A percentile compares a stretch with the other conserved stretches of the same genome.
Evolutionary conservation across 2,329 filamentous ascomycete genomes (phyloP).

Genomic region (Lomentospora prolificans): DNA sequence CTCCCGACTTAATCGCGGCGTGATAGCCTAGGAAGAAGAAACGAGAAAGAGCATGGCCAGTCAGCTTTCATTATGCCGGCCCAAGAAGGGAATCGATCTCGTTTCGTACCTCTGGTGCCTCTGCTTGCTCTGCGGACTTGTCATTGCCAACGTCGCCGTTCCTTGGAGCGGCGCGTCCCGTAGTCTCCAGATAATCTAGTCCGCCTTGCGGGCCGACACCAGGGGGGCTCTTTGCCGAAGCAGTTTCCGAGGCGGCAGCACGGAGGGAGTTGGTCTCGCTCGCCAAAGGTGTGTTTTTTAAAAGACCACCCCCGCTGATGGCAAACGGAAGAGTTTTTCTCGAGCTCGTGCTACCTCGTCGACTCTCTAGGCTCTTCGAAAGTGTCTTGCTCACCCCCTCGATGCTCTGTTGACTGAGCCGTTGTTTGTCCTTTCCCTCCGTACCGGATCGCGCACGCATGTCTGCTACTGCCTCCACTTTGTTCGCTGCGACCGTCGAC

Average conservation of each 20-base stretch:
- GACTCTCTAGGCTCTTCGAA: slow-evolving; percentile 82
- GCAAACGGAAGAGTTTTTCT: slow-evolving; percentile 60
- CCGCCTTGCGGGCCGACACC: not conserved
- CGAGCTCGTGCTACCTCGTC: slow-evolving; percentile 77
- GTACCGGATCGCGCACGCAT: slow-evolving; percentile 37
- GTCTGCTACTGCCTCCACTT: slow-evolving; percentile 76
- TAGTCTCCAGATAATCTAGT: not conserved
- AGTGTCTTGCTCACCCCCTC: slow-evolving; percentile 68
- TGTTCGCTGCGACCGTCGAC: slow-evolving; percentile 79
- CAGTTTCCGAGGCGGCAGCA: slow-evolving; percentile 33
- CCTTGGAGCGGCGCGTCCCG: not conserved
- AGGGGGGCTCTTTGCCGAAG: slow-evolving; percentile 28
- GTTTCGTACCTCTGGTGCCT: slow-evolving; percentile 41
- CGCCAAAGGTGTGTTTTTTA: slow-evolving; percentile 41
- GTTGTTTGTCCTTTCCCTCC: slow-evolving; percentile 30
- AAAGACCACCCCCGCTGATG: slow-evolving; percentile 27
- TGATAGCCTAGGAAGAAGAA: slow-evolving; percentile 10
- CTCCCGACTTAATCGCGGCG: slow-evolving; percentile 25
- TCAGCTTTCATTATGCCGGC: slow-evolving; percentile 26
- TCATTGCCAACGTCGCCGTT: slow-evolving; percentile 5
- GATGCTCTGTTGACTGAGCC: slow-evolving; percentile 45
- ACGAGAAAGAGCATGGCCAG: slow-evolving; percentile 11
- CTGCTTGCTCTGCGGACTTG: slow-evolving; percentile 14
- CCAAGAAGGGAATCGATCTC: slow-evolving; percentile 41
- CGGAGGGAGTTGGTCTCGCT: slow-evolving; percentile 52